phyloP scores from a whole-genome alignment of 1,139 yeast species.

The Geotrichum bryndzae region DNA sequence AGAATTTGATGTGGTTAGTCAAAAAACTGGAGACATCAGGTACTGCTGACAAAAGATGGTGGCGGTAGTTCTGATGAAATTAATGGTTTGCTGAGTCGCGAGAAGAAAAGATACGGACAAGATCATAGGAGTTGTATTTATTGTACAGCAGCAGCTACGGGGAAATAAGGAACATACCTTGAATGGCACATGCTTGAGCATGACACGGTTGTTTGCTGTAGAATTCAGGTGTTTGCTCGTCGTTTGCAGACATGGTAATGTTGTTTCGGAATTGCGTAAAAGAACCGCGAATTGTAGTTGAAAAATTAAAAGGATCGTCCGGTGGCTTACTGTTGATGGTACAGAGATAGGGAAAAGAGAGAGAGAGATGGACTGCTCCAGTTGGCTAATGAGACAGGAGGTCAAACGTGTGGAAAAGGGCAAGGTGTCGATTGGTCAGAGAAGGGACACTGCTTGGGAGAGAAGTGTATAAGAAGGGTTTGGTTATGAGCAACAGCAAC shows the following conservation, averaged over 20 bases:
- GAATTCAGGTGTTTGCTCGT: neutral
- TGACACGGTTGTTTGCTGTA: constrained; percentile 42
- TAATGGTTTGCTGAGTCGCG: neutral
- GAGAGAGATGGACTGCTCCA: too few relatives aligned
- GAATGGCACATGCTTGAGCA: constrained; percentile 60
- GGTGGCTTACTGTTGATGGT: neutral
- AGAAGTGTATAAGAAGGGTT: neutral
- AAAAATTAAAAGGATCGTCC: neutral
- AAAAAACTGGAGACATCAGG: neutral
- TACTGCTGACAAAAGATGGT: neutral
- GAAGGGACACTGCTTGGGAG: too few relatives aligned
- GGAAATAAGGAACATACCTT: constrained; percentile 35
- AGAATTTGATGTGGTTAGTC: neutral
- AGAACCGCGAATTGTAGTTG: too few relatives aligned
- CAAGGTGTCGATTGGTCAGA: neutral
- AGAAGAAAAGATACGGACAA: neutral
- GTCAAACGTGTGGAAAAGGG: neutral
- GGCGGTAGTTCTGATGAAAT: too few relatives aligned
- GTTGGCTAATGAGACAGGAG: too few relatives aligned
- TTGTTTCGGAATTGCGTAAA: too few relatives aligned
- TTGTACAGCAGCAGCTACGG: neutral
- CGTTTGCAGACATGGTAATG: constrained; percentile 2
- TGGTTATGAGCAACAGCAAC: neutral
- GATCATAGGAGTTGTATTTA: too few relatives aligned
- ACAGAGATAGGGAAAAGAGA: neutral